Conservation (phyloP, 495 filamentous ascomycete genomes). For the Sphaerosporella brunnea region DNA sequence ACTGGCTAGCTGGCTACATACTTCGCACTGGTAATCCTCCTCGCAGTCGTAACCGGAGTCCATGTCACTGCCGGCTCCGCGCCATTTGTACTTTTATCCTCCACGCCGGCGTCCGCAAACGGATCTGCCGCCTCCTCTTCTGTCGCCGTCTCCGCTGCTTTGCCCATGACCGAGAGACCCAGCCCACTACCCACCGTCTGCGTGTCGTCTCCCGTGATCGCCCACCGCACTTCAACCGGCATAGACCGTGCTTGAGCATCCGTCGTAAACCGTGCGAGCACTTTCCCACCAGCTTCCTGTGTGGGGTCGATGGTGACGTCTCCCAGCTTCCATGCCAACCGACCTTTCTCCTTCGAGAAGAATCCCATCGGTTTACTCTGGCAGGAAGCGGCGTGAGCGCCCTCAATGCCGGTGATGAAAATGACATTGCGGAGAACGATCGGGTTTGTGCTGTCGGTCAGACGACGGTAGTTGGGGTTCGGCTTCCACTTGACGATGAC, state of each 20-base stretch:
- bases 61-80: conserved; percentile 35
- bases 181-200: conserved; percentile 40
- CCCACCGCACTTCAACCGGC: conserved; percentile 33
- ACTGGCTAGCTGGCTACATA: conserved; percentile 39
- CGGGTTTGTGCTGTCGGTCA: conserved; percentile 27
- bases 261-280: conserved; percentile 36
- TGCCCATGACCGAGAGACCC: conserved; percentile 32
- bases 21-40: conserved; percentile 63
- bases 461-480: conserved; percentile 49
- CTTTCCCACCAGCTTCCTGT: conserved; percentile 31
- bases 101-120: conserved; percentile 45
- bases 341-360: conserved; percentile 71
- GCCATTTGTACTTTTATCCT: conserved; percentile 14
- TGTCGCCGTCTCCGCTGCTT: background rate
- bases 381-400: conserved; percentile 41
- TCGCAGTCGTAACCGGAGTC: conserved; percentile 52
- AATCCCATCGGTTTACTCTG: conserved; percentile 59
- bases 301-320: conserved; percentile 53
- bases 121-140: conserved; percentile 33
- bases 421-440: conserved; percentile 63
- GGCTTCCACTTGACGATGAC: conserved; percentile 69
- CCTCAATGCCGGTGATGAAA: conserved; percentile 65
- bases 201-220: conserved; percentile 30
- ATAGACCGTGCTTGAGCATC: conserved; percentile 59
- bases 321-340: conserved; percentile 76